These are phyloP conservation scores for Exophiala bonariae DNA, from an alignment of 2,329 filamentous ascomycete species.

Conservation along the genomic window DNA sequence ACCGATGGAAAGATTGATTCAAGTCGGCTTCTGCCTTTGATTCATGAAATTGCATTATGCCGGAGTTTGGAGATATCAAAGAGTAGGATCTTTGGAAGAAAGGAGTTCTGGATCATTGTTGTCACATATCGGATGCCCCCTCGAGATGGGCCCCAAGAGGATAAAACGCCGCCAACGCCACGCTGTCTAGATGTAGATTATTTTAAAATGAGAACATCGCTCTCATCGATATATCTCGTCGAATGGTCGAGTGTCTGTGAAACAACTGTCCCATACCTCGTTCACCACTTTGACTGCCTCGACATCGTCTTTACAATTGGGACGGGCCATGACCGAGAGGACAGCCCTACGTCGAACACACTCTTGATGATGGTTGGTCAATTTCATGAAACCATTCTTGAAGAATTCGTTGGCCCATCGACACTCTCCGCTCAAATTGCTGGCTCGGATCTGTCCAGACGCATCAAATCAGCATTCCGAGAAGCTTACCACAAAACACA, in stretches of 20 bases:
- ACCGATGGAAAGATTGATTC: constrained; percentile 60
- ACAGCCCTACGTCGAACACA: constrained; percentile 84
- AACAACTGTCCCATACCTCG: constrained; percentile 98
- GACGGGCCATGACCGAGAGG: constrained; percentile 74
- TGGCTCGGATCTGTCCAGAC: constrained; percentile 77
- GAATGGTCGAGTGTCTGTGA: constrained; percentile 89
- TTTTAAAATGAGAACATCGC: background rate
- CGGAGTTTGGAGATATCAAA: background rate
- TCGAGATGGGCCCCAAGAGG: background rate
- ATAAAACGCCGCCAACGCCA: constrained; percentile 22
- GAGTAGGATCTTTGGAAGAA: constrained; percentile 4
- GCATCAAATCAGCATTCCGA: too few species aligned
- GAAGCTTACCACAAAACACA: constrained; percentile 1
- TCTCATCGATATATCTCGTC: constrained; percentile 83
- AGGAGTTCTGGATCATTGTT: constrained; percentile 16
- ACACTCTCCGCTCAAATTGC: constrained; percentile 90
- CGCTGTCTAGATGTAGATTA: constrained; percentile 7
- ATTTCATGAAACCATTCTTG: constrained; percentile 77
- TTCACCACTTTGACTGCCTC: constrained; percentile 88
- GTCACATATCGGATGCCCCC: constrained; percentile 1
- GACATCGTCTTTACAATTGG: constrained; percentile 78
- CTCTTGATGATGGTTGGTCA: constrained; percentile 91
- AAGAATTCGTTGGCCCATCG: constrained; percentile 85
- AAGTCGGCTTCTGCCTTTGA: background rate
- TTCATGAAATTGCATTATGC: constrained; percentile 12